A percentile compares a stretch with the other conserved stretches of the same genome.
Evolutionary conservation across 2,329 filamentous ascomycete genomes (phyloP).

Genomic region (Onygena corvina): DNA sequence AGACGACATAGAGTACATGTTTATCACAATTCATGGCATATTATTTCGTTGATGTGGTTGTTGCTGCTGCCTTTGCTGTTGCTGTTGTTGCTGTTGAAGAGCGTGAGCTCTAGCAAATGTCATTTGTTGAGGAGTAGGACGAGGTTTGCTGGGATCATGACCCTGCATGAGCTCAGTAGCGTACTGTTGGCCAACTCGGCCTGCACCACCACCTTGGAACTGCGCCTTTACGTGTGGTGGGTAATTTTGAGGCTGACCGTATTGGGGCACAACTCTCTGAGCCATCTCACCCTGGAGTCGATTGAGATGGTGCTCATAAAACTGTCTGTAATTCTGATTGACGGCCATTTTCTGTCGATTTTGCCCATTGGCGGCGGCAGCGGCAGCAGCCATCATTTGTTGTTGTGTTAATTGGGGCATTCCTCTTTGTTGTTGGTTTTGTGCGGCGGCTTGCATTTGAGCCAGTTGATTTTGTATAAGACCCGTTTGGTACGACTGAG

Average conservation of each 20-base stretch:
- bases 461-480: constrained; percentile 29
- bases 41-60: constrained; percentile 12
- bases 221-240: constrained; percentile 29
- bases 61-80: constrained; percentile 1
- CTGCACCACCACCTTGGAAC: constrained; percentile 25
- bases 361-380: constrained; percentile 20
- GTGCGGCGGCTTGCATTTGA: constrained; percentile 20
- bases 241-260: constrained; percentile 30
- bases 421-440: constrained; percentile 21
- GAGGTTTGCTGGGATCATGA: constrained; percentile 25
- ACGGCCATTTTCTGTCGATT: constrained; percentile 6
- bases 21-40: constrained; percentile 5
- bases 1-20: constrained; percentile 4
- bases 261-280: constrained; percentile 27
- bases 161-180: constrained; percentile 31
- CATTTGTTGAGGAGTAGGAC: constrained; percentile 22
- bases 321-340: constrained; percentile 22
- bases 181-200: constrained; percentile 28
- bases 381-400: constrained; percentile 30
- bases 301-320: constrained; percentile 29
- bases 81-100: constrained; percentile 25
- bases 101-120: constrained; percentile 24
- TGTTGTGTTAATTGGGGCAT: constrained; percentile 27
- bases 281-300: constrained; percentile 29
- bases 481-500: constrained; percentile 27